These are phyloP conservation scores for Xylaria castorea DNA, from an alignment of 495 filamentous ascomycete species.

Conservation along the genomic window DNA sequence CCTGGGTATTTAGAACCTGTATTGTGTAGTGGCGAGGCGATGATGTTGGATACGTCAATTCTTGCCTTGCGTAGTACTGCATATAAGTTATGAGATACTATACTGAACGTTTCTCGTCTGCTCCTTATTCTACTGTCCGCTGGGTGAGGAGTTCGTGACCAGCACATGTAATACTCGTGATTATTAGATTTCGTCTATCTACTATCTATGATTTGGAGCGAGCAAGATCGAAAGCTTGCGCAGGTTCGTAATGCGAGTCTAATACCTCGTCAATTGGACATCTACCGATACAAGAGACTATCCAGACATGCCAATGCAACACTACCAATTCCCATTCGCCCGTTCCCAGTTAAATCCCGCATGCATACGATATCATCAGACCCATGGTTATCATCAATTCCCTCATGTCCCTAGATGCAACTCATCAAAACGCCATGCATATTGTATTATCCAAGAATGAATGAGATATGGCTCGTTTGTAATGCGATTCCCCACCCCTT, in stretches of 20 bases:
- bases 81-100: conserved; percentile 5
- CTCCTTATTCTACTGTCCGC: background rate
- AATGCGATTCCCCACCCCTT: background rate
- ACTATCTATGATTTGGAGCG: background rate
- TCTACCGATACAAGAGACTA: background rate
- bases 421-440: conserved; percentile 18
- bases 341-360: conserved; percentile 15
- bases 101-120: background rate
- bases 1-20: background rate
- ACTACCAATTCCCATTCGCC: conserved; percentile 7
- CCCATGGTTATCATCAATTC: background rate
- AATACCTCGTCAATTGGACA: background rate
- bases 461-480: background rate
- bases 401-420: background rate
- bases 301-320: background rate
- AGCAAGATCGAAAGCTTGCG: background rate
- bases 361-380: background rate
- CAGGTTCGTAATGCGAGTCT: background rate
- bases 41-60: background rate
- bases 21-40: background rate
- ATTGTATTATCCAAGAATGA: background rate
- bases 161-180: background rate
- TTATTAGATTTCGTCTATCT: background rate
- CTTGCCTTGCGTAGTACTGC: background rate
- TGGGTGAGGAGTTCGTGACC: background rate